A percentile compares a stretch with the other conserved stretches of the same genome.
phyloP scores from a whole-genome alignment of 2,329 filamentous ascomycete genomes.

The Trichoderma breve region DNA sequence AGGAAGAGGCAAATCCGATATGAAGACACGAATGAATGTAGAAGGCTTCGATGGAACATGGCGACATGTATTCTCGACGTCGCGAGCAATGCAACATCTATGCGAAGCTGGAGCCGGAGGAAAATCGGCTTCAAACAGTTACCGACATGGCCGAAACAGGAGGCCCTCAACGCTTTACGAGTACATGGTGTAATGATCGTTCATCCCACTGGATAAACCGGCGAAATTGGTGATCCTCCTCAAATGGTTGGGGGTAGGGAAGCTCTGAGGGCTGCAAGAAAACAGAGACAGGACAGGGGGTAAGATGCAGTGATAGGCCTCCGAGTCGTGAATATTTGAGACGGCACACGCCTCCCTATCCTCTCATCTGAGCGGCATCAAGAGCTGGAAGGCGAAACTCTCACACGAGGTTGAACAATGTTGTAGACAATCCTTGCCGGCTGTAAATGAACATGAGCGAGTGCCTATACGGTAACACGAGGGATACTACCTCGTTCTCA shows the following conservation, averaged over 20 bases:
- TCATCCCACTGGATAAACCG: neutral
- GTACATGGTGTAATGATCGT: neutral
- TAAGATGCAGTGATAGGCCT: neutral
- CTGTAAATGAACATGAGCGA: neutral
- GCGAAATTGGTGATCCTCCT: neutral
- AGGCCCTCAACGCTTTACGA: neutral
- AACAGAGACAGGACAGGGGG: neutral
- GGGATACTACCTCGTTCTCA: neutral
- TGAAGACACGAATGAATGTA: neutral
- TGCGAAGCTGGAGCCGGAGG: neutral
- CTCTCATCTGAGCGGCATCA: neutral
- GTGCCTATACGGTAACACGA: neutral
- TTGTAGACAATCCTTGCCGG: neutral
- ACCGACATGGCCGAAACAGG: slow-evolving; percentile 10
- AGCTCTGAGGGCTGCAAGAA: neutral
- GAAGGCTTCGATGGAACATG: neutral
- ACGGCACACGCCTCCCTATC: neutral
- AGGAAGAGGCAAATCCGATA: neutral
- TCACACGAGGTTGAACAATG: neutral
- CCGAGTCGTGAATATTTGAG: neutral
- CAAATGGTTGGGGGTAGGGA: neutral
- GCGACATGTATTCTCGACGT: neutral
- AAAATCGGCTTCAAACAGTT: slow-evolving; percentile 21
- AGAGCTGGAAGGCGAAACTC: neutral
- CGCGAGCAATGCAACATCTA: neutral